Base-by-base conservation (phyloP, 495 filamentous ascomycete genomes). In the Penicillium parvum region DNA sequence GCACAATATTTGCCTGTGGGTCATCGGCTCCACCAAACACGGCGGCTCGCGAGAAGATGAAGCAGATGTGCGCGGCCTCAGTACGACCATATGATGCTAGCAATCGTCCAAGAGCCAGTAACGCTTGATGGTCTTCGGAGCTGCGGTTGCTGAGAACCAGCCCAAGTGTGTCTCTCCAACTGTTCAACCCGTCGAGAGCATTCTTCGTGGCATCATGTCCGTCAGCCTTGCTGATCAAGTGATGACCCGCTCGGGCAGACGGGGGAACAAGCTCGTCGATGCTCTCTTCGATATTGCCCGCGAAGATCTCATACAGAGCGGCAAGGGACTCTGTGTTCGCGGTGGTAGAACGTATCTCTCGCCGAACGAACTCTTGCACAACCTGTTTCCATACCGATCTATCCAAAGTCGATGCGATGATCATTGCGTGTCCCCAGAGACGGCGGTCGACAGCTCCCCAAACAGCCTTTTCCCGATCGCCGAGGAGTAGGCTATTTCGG, bases 231-330 rank as follows among this genome's bases (percentile, higher is more conserved):
- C 82, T 88, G 46, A 94, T 75, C 71, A 99, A 84, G 58, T 92
- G 88, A 45, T 96, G 78, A 4, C 94, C 94, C 33, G 90, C 87
- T 22, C 94, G 78, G 28, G 92, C 94, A 41, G 90, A 92, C 16
- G 84, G 84, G 7, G 92, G 91, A n/a, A 99, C 92, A 33, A 99
- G 80, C 55, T 96, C 90, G 60, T 99, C 92, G 21, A 97, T 79
- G 47, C 89, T 91, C 49, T 97, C 94, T 43, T 96, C 91, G 45
- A 83, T 79, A 53, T 96, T 97, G 0, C 92, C 90, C 20, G 90
- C 90, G 45, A 99, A 86, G 5, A 95, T 82, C 51, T 90, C 85
- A 59, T 97, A 99, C 9, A 97, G 68, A 5, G 89, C 85, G 12
- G 94, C 89, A 28, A 97, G 72, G 7, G 90, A 86, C 56, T 95